Conservation (phyloP, 495 filamentous ascomycete species). For the Cladorrhinum samala region DNA sequence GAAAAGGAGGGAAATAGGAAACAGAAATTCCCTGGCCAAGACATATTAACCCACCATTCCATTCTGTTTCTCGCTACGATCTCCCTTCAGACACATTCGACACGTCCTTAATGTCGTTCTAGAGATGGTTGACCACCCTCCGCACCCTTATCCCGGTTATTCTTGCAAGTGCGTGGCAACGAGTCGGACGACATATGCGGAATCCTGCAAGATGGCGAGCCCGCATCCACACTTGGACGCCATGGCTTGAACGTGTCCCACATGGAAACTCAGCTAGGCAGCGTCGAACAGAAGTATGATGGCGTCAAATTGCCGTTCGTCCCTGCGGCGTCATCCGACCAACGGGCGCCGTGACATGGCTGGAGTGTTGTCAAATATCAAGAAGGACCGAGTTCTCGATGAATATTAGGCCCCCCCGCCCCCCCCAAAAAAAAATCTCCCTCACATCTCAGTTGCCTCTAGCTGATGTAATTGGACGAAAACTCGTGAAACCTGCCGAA, state of each 20-base stretch:
- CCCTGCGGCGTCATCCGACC: too few relatives aligned
- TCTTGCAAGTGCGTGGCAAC: background rate
- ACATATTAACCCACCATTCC: background rate
- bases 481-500: slow-evolving; percentile 24
- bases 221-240: background rate
- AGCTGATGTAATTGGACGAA: slow-evolving; percentile 16
- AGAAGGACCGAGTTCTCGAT: too few relatives aligned
- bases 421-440: too few relatives aligned
- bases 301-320: too few relatives aligned
- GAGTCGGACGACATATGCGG: slow-evolving; percentile 6
- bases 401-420: too few relatives aligned
- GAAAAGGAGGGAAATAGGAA: background rate
- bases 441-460: too few relatives aligned
- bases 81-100: background rate
- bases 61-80: background rate
- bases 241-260: too few relatives aligned
- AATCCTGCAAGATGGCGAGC: background rate
- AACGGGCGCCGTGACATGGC: too few relatives aligned
- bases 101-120: background rate
- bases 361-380: too few relatives aligned
- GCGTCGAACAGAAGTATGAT: too few relatives aligned
- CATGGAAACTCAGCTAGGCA: too few relatives aligned
- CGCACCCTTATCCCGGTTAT: background rate
- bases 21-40: background rate
- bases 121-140: background rate